Evolutionary conservation across 2,329 filamentous ascomycete species (phyloP).

Genomic region (Neofusicoccum umdonicola): DNA sequence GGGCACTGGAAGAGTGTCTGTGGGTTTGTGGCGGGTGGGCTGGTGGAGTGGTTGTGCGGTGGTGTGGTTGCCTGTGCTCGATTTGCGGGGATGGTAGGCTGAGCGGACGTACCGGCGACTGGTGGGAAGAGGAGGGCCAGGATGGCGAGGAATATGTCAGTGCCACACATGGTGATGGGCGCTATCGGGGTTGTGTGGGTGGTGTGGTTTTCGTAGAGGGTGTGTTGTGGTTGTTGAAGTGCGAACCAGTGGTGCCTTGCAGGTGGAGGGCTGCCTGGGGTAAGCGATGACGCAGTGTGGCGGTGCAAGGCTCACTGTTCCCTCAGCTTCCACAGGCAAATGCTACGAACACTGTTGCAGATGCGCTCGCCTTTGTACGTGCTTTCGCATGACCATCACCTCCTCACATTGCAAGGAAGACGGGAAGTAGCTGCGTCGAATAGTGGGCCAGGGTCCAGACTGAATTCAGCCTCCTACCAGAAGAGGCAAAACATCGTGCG

Average conservation of each 20-base stretch:
- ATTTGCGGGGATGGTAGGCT: constrained; percentile 22
- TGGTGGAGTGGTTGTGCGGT: not conserved
- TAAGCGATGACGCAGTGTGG: constrained; percentile 12
- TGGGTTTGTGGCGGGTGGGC: not conserved
- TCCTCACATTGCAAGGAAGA: not conserved
- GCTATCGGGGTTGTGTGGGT: not conserved
- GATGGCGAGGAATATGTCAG: constrained; percentile 60
- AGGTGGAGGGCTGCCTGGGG: not conserved
- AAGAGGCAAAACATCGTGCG: not conserved
- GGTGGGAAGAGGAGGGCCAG: constrained; percentile 62
- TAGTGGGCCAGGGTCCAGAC: not conserved
- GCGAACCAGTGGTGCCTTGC: not conserved
- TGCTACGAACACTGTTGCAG: not conserved
- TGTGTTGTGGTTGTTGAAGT: not conserved
- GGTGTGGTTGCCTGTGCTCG: constrained; percentile 16
- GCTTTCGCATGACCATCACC: too few relatives aligned
- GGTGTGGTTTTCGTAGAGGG: not conserved
- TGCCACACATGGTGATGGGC: constrained; percentile 50
- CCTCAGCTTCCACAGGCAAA: not conserved
- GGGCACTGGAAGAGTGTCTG: not conserved
- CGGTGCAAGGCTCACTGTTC: not conserved
- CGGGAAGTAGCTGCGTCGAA: too few relatives aligned
- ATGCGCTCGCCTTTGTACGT: not conserved
- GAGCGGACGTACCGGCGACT: constrained; percentile 49
- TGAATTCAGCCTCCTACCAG: not conserved